These are phyloP conservation scores for Hymenoscyphus scutula DNA, from an alignment of 2,329 filamentous ascomycete species.

Conservation along the genomic window DNA sequence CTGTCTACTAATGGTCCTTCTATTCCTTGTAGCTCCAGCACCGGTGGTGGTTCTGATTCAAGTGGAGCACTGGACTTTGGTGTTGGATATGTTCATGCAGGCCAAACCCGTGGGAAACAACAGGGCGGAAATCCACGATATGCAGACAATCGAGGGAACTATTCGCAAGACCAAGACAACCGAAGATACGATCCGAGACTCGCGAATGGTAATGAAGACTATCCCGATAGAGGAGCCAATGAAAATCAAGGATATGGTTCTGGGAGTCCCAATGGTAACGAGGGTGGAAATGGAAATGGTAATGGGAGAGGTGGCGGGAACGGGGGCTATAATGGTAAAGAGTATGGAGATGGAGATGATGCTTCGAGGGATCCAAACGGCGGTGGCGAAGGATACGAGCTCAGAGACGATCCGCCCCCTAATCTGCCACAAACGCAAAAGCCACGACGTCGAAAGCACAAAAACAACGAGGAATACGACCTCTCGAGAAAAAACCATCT, in stretches of 20 bases:
- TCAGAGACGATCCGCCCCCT: conserved; percentile 24
- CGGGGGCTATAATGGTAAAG: neutral
- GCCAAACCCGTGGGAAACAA: neutral
- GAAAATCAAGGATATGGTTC: conserved; percentile 2
- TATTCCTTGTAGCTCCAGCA: conserved; percentile 17
- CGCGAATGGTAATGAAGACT: neutral
- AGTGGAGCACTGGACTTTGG: conserved; percentile 31
- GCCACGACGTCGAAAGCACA: conserved; percentile 11
- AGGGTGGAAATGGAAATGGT: neutral
- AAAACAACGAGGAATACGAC: conserved; percentile 34
- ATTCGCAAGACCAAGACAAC: neutral
- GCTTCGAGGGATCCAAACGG: conserved; percentile 10
- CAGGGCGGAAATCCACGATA: neutral
- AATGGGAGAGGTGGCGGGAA: neutral
- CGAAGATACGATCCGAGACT: neutral
- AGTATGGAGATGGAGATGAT: conserved; percentile 3
- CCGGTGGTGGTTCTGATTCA: conserved; percentile 24
- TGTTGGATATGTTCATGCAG: conserved; percentile 21
- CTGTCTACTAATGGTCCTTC: conserved; percentile 5
- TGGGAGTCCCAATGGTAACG: conserved; percentile 4
- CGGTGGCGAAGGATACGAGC: conserved; percentile 14
- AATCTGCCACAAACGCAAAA: conserved; percentile 24
- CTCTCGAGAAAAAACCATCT: conserved; percentile 53
- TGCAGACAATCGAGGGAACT: neutral
- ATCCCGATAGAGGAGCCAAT: neutral